These are phyloP conservation scores for Scutellaria barbata DNA, from an alignment of 257 asterid genomes.

Conservation along the genomic window DNA sequence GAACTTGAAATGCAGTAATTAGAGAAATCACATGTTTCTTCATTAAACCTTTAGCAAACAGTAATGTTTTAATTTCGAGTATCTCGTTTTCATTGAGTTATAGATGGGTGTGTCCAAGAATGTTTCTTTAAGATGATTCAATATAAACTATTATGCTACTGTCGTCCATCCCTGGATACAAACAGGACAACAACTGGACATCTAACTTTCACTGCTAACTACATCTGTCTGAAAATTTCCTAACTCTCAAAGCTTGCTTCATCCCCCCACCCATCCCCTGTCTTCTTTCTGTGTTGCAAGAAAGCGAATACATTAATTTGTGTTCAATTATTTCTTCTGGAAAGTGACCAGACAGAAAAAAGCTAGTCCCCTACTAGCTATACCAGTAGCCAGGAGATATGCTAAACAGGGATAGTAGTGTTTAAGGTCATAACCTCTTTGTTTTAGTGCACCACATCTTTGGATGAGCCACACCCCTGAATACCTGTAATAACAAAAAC, in stretches of 20 bases:
- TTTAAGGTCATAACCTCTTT: conserved; percentile 60
- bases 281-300: background rate
- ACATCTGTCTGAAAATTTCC: conserved; percentile 4
- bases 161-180: background rate
- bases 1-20: background rate
- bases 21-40: background rate
- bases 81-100: background rate
- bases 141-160: background rate
- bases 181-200: background rate
- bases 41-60: background rate
- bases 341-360: conserved; percentile 74
- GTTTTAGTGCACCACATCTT: conserved; percentile 75
- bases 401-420: conserved; percentile 69
- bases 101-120: background rate
- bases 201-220: conserved; percentile 21
- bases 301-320: background rate
- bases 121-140: background rate
- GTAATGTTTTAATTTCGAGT: background rate
- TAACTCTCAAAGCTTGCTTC: background rate
- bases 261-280: background rate
- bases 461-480: conserved; percentile 92
- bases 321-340: conserved; percentile 72
- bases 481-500: conserved; percentile 56
- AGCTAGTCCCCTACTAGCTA: conserved; percentile 68
- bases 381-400: conserved; percentile 63